Percentiles rank a stretch among this genome's conserved stretches.
These are phyloP conservation scores for Metschnikowia lunata DNA, from an alignment of 805 yeast genomes.

Conservation along the genomic window DNA sequence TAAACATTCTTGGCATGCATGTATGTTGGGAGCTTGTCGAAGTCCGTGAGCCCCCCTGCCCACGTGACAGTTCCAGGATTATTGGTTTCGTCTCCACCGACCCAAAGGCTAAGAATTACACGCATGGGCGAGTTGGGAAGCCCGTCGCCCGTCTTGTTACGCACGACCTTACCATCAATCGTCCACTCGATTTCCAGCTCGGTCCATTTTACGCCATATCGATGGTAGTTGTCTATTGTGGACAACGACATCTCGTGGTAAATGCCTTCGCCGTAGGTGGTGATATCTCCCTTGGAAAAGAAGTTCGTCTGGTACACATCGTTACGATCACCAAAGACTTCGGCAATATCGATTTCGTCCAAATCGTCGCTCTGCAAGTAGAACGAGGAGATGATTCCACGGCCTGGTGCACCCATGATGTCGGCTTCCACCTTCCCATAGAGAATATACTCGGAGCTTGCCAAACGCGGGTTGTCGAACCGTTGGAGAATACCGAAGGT, in stretches of 20 bases:
- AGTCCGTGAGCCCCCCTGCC: conserved; percentile 39
- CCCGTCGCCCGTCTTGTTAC: conserved; percentile 19
- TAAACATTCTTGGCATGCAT: conserved; percentile 25
- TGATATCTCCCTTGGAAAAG: conserved; percentile 37
- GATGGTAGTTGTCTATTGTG: conserved; percentile 24
- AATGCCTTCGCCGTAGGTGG: conserved; percentile 33
- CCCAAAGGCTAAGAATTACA: conserved; percentile 37
- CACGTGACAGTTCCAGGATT: conserved; percentile 34
- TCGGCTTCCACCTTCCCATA: conserved; percentile 38
- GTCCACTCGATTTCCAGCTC: conserved; percentile 27
- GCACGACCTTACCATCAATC: conserved; percentile 24
- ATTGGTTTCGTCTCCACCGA: conserved; percentile 37
- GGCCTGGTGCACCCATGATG: conserved; percentile 28
- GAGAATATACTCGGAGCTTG: conserved; percentile 27
- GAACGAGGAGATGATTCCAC: conserved; percentile 36
- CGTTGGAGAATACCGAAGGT: conserved; percentile 10
- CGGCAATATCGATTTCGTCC: conserved; percentile 41
- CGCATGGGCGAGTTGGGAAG: conserved; percentile 35
- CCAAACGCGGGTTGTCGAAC: conserved; percentile 30
- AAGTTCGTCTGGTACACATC: conserved; percentile 33
- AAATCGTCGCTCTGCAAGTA: conserved; percentile 41
- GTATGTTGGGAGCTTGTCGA: conserved; percentile 26
- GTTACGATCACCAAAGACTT: conserved; percentile 34
- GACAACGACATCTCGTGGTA: conserved; percentile 25
- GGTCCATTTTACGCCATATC: conserved; percentile 37